Evolutionary conservation across 2,329 filamentous ascomycete genomes (phyloP).

Genomic region (Dactylellina parvicollis): DNA sequence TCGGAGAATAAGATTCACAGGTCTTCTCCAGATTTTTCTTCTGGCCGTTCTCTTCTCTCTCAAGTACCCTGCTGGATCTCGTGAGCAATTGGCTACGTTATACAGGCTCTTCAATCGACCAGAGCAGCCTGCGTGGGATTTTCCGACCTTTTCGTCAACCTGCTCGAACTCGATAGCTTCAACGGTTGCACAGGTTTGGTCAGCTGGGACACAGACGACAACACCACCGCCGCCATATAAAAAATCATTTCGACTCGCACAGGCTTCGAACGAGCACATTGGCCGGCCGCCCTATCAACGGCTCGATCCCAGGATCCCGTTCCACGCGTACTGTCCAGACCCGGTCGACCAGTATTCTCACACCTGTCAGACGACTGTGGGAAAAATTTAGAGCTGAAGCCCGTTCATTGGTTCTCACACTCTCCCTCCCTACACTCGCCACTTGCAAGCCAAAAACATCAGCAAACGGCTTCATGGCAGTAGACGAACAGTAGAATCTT

Average conservation of each 20-base stretch:
- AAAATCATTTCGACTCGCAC: neutral
- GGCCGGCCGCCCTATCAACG: slow-evolving; percentile 18
- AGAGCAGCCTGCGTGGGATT: slow-evolving; percentile 8
- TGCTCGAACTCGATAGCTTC: slow-evolving; percentile 5
- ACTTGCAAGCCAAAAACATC: slow-evolving; percentile 21
- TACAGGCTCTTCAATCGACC: slow-evolving; percentile 28
- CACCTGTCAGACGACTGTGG: slow-evolving; percentile 21
- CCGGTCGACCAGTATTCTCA: slow-evolving; percentile 21
- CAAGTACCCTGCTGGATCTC: slow-evolving; percentile 30
- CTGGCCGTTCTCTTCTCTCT: slow-evolving; percentile 10
- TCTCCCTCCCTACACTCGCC: slow-evolving; percentile 6
- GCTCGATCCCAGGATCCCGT: slow-evolving; percentile 7
- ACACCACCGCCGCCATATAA: neutral
- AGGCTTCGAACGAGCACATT: slow-evolving; percentile 21
- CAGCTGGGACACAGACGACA: slow-evolving; percentile 1
- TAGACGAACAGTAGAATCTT: slow-evolving; percentile 33
- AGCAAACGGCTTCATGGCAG: slow-evolving; percentile 37
- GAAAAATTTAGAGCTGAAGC: slow-evolving; percentile 23
- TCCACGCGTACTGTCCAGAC: slow-evolving; percentile 27
- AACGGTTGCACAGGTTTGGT: slow-evolving; percentile 8
- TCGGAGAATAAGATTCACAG: slow-evolving; percentile 48
- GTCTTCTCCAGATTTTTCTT: slow-evolving; percentile 44
- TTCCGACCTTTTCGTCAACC: slow-evolving; percentile 3
- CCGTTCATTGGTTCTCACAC: slow-evolving; percentile 28
- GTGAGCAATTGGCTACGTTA: slow-evolving; percentile 49